phyloP scores from a whole-genome alignment of 2,329 filamentous ascomycete species.

The Aspergillus puulaauensis region DNA sequence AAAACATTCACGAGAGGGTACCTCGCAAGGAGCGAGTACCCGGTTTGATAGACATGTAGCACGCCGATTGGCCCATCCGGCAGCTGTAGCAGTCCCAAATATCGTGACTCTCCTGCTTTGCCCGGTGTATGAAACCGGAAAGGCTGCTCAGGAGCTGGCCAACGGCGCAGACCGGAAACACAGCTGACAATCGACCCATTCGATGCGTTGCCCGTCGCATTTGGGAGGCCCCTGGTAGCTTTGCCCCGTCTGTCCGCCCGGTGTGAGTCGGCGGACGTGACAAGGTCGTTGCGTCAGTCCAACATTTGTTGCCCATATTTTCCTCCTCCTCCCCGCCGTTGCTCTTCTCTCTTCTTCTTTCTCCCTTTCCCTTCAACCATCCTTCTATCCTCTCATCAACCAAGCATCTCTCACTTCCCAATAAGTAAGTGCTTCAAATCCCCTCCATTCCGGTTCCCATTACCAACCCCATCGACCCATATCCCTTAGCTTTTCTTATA shows the following conservation, averaged over 20 bases:
- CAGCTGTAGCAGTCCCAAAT: conserved; percentile 26
- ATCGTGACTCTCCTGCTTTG: conserved; percentile 43
- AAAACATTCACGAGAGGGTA: conserved; percentile 32
- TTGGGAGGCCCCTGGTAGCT: conserved; percentile 15
- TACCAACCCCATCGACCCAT: not conserved
- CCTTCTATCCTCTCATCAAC: conserved; percentile 6
- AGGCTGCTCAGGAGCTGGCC: conserved; percentile 27
- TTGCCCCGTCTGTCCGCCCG: conserved; percentile 30
- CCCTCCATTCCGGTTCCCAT: not conserved
- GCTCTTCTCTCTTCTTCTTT: conserved; percentile 19
- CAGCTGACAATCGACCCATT: conserved; percentile 18
- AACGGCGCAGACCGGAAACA: conserved; percentile 33
- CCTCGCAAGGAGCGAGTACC: conserved; percentile 18
- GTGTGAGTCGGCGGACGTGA: conserved; percentile 27
- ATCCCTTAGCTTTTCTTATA: conserved; percentile 3
- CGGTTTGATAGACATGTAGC: conserved; percentile 14
- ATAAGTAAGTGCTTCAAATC: conserved; percentile 14
- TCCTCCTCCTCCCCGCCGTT: conserved; percentile 29
- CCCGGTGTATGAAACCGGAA: conserved; percentile 46
- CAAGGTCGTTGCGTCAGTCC: conserved; percentile 37
- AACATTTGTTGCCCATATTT: conserved; percentile 19
- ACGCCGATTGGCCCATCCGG: conserved; percentile 30
- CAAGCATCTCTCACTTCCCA: not conserved
- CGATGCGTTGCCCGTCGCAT: conserved; percentile 12
- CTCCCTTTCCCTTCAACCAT: conserved; percentile 17